Evolutionary conservation across 257 asterid species (phyloP), one percentile per base, ranked within the genome.

Genomic region (Rubia yunnanensis): DNA sequence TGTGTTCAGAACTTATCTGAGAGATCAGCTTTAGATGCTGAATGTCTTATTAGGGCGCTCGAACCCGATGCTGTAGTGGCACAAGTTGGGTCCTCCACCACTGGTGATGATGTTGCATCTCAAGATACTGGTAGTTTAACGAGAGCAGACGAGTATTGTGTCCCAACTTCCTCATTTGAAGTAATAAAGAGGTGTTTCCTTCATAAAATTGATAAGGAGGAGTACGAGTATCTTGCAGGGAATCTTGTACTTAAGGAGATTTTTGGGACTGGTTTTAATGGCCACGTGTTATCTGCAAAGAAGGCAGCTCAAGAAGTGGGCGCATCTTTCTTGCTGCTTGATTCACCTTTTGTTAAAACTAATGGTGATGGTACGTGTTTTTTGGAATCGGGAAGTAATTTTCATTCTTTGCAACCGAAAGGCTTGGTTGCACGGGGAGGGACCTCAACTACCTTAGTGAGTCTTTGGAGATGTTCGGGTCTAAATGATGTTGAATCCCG

Each of bases 21-120:
- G 56, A 81, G 89, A 81, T 92, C 97, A n/a, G 86, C 91, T 73
- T 60, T 64, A 49, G 99, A 92, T 77, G 90, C 84, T 0, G 86
- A 92, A 76, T 82, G 83, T 74, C 78, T 92, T 31, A 92, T 92
- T 54, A 80, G 86, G 63, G 88, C 74, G 60, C 75, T 89, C 72
- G 81, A 78, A 74, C 99, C 99, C 30, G 96, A 92, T 36, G 99
- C 99, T 7, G 99, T 92, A 49, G 83, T 89, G 28, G 94, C 85
- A 32, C 99, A 92, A 65, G 85, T 87, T 34, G 87, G 91, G n/a
- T 72, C 69, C 38, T 34, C 63, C 69, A 79, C 70, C 11, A 64
- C 65, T 27, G 70, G 65, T 63, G 55, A 65, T 67, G 85, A 66
- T 23, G 32, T 72, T 61, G 77, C 62, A 60, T 70, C 67, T 36